These are phyloP conservation scores for Hyphopichia khmerensis DNA, from an alignment of 1,139 yeast species.

Conservation along the genomic window DNA sequence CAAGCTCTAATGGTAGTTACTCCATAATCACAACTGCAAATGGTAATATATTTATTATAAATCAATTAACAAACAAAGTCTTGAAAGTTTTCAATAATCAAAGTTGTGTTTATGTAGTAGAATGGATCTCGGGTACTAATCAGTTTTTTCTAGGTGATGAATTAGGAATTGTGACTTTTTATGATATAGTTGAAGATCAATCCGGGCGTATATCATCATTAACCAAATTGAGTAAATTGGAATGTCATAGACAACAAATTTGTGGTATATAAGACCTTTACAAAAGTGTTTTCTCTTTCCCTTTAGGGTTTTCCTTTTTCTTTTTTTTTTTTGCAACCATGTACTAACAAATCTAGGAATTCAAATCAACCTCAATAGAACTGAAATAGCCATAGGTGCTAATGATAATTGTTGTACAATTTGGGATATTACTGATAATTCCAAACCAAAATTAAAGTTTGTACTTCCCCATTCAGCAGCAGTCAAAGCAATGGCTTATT, in stretches of 20 bases:
- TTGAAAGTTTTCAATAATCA: conserved; percentile 8
- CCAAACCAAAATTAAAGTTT: conserved; percentile 43
- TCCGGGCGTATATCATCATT: neutral
- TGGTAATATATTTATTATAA: conserved; percentile 25
- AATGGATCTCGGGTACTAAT: conserved; percentile 54
- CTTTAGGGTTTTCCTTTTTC: too few species aligned
- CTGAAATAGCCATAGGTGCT: conserved; percentile 67
- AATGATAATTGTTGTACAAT: conserved; percentile 70
- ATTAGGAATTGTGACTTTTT: conserved; percentile 55
- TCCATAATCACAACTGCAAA: conserved; percentile 53
- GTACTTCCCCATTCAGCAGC: conserved; percentile 46
- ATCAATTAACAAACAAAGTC: conserved; percentile 14
- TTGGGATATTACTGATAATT: conserved; percentile 54
- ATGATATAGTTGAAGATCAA: conserved; percentile 27
- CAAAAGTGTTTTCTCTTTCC: too few species aligned
- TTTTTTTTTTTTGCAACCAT: neutral
- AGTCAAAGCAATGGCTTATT: conserved; percentile 43
- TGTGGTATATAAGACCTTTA: conserved; percentile 49
- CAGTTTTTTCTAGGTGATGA: conserved; percentile 68
- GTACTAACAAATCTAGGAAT: conserved; percentile 37
- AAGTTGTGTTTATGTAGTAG: conserved; percentile 55
- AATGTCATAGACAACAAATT: conserved; percentile 62
- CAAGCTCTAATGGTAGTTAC: conserved; percentile 36
- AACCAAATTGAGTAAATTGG: conserved; percentile 21
- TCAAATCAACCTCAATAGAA: conserved; percentile 47